These are phyloP conservation scores for Symbiodinium pilosum DNA, from an alignment of 73 alveolate genomes.

Conservation along the genomic window DNA sequence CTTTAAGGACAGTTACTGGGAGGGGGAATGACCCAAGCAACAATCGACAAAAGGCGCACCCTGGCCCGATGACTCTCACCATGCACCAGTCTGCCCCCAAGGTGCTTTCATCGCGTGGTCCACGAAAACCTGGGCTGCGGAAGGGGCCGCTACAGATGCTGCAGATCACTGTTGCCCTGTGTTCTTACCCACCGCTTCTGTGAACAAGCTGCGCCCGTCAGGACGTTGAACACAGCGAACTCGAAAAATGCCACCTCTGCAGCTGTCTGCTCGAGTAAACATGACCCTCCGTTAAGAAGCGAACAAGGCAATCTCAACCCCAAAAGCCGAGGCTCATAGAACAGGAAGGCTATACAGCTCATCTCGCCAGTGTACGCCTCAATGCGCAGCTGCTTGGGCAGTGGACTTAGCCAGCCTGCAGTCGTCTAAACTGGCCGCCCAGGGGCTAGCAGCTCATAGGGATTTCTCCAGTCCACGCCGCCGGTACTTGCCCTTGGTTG, in stretches of 20 bases:
- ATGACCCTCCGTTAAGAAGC: no score
- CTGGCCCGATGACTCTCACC: background rate
- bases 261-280: no score
- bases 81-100: background rate
- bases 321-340: slow-evolving; percentile 25
- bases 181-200: no score
- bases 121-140: slow-evolving; percentile 28
- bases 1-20: no score
- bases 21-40: no score
- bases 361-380: slow-evolving; percentile 57
- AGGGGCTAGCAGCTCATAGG: slow-evolving; percentile 55
- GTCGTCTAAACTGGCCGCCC: no score
- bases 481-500: slow-evolving; percentile 50
- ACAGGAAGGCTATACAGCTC: slow-evolving; percentile 50
- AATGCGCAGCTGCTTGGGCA: no score
- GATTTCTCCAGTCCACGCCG: slow-evolving; percentile 85
- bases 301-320: no score
- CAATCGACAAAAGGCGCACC: background rate
- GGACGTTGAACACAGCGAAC: slow-evolving; percentile 75
- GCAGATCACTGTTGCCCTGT: no score
- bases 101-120: slow-evolving; percentile 77
- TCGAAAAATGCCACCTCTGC: slow-evolving; percentile 14
- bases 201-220: slow-evolving; percentile 31
- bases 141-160: background rate
- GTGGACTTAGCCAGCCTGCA: background rate